Conservation (phyloP, 371 early-diverging fungal genomes). For the Mucor lusitanicus region DNA sequence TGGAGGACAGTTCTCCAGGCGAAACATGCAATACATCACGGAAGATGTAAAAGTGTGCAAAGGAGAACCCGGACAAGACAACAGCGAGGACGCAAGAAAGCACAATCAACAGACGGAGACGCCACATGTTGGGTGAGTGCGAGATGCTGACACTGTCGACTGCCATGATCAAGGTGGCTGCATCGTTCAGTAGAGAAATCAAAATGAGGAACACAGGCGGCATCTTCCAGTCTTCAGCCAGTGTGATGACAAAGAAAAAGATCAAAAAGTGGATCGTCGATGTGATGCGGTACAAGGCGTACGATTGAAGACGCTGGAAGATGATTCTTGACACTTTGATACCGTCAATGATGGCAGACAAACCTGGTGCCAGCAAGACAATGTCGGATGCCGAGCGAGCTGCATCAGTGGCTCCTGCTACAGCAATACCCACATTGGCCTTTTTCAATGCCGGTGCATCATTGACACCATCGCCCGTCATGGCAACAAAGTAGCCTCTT, state of each 20-base stretch:
- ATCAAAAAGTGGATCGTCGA: conserved; percentile 91
- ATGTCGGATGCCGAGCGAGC: conserved; percentile 94
- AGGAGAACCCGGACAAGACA: conserved; percentile 74
- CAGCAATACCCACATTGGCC: conserved; percentile 71
- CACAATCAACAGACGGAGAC: conserved; percentile 80
- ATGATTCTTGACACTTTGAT: conserved; percentile 83
- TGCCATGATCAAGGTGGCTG: conserved; percentile 90
- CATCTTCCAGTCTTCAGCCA: conserved; percentile 81
- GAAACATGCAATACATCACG: conserved; percentile 56
- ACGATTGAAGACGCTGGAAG: conserved; percentile 90
- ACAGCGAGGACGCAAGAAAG: conserved; percentile 77
- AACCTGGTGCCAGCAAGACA: conserved; percentile 85
- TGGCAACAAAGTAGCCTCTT: conserved; percentile 60
- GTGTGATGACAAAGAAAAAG: conserved; percentile 89
- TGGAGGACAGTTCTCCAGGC: conserved; percentile 58
- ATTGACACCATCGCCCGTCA: conserved; percentile 89
- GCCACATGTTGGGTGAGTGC: conserved; percentile 84
- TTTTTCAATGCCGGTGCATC: conserved; percentile 81
- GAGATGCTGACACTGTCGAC: conserved; percentile 90
- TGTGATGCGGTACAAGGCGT: conserved; percentile 89
- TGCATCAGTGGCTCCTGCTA: conserved; percentile 89
- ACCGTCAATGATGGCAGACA: conserved; percentile 89
- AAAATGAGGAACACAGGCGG: conserved; percentile 83
- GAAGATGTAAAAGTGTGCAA: conserved; percentile 82
- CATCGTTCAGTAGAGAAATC: conserved; percentile 87